These are phyloP conservation scores for Graphilbum fragrans DNA, from an alignment of 2,329 filamentous ascomycete species.

Conservation along the genomic window DNA sequence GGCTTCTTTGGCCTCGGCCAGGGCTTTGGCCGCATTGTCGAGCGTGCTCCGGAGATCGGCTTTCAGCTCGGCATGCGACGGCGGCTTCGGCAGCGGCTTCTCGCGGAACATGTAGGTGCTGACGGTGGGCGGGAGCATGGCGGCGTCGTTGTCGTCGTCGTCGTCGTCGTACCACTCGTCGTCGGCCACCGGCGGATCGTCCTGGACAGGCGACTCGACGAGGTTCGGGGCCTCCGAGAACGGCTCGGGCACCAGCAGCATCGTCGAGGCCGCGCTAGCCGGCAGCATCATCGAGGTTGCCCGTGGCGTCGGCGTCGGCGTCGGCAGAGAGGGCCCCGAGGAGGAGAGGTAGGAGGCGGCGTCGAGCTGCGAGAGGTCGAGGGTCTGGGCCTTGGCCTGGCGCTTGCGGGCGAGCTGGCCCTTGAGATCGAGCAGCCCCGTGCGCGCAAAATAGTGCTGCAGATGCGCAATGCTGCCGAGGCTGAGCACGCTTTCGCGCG, in stretches of 20 bases:
- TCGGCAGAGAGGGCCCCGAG: neutral
- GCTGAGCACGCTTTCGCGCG: constrained; percentile 90
- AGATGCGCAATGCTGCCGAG: constrained; percentile 93
- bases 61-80: constrained; percentile 70
- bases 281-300: neutral
- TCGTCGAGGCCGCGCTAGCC: neutral
- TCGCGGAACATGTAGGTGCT: constrained; percentile 88
- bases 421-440: constrained; percentile 85
- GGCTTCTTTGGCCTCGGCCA: constrained; percentile 43
- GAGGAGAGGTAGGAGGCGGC: constrained; percentile 10
- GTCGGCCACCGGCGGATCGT: neutral
- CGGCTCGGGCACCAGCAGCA: neutral
- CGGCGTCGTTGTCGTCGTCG: constrained; percentile 54
- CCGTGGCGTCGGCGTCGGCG: neutral
- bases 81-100: constrained; percentile 70
- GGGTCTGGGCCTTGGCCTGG: constrained; percentile 41
- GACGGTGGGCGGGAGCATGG: constrained; percentile 90
- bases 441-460: constrained; percentile 96
- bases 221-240: neutral
- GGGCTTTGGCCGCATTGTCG: constrained; percentile 53
- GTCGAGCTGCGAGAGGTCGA: constrained; percentile 45
- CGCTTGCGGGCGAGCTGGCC: constrained; percentile 65
- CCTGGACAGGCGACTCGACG: neutral
- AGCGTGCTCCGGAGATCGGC: constrained; percentile 53
- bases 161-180: constrained; percentile 27